phyloP scores from a whole-genome alignment of 2,329 filamentous ascomycete species.

The Calycina herbarum region DNA sequence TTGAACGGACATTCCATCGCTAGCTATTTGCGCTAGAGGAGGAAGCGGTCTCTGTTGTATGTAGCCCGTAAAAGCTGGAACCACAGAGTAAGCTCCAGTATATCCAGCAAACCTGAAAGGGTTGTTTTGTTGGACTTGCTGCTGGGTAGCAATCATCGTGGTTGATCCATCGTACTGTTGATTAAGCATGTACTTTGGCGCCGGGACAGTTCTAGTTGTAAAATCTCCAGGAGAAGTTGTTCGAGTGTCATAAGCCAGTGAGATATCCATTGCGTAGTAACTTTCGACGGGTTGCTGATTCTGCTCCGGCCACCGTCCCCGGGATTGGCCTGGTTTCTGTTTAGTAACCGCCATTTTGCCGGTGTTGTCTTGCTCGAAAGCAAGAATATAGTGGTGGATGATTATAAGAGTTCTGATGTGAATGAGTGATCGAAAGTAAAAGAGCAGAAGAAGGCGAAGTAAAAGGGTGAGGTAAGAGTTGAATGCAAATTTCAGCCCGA shows the following conservation, averaged over 20 bases:
- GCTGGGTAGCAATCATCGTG: constrained; percentile 43
- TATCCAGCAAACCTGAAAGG: constrained; percentile 45
- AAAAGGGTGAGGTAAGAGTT: background rate
- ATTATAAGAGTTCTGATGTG: background rate
- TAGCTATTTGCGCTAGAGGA: constrained; percentile 32
- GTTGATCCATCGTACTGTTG: constrained; percentile 46
- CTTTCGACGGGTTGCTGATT: constrained; percentile 32
- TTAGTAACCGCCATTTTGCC: constrained; percentile 50
- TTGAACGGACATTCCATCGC: constrained; percentile 26
- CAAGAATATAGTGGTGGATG: constrained; percentile 30
- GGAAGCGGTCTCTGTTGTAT: constrained; percentile 36
- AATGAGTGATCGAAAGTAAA: background rate
- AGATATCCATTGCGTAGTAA: constrained; percentile 44
- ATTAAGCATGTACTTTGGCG: constrained; percentile 49
- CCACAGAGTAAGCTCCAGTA: constrained; percentile 34
- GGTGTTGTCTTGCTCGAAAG: constrained; percentile 37
- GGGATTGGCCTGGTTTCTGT: constrained; percentile 48
- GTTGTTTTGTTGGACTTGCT: constrained; percentile 39
- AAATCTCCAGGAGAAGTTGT: constrained; percentile 39
- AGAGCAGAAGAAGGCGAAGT: background rate
- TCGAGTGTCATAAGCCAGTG: constrained; percentile 50
- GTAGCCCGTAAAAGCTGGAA: constrained; percentile 34
- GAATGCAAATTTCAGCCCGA: constrained; percentile 32
- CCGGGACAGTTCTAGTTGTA: constrained; percentile 44
- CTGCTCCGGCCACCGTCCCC: constrained; percentile 55